Conservation (phyloP, 2,329 filamentous ascomycete genomes). For the Fusarium udum region DNA sequence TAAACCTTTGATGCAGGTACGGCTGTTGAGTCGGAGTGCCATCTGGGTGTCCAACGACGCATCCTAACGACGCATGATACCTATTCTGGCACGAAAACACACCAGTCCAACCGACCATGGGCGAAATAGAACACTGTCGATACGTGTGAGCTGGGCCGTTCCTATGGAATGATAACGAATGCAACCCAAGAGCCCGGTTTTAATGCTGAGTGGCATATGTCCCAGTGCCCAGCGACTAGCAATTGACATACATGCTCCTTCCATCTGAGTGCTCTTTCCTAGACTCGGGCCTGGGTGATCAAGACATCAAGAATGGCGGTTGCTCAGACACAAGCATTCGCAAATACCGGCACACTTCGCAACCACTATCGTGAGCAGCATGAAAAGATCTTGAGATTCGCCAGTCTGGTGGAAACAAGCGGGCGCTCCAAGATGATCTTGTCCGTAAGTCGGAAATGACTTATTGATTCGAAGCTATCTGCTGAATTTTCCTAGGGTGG, state of each 20-base stretch:
- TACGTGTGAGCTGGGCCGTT: not conserved
- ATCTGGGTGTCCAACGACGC: not conserved
- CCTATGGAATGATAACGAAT: not conserved
- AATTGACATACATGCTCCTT: not conserved
- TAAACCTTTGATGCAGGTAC: not conserved
- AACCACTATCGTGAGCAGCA: too few species aligned
- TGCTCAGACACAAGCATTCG: too few species aligned
- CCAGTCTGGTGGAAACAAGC: too few species aligned
- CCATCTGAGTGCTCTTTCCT: not conserved
- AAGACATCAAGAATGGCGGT: not conserved
- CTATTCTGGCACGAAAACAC: not conserved
- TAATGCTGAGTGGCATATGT: not conserved
- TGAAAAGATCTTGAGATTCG: too few species aligned
- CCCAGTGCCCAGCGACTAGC: not conserved
- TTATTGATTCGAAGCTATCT: too few species aligned
- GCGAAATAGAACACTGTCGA: not conserved
- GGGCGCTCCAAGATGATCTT: too few species aligned
- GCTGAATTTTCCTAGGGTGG: too few species aligned
- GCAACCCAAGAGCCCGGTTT: not conserved
- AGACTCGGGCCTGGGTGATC: not conserved
- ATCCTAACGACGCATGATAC: not conserved
- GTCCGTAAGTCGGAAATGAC: too few species aligned
- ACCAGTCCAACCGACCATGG: not conserved
- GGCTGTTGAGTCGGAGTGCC: not conserved
- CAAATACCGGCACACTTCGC: too few species aligned